Conservation (phyloP, 768 basidiomycete genomes). For the Holtermanniella nyarrowii region DNA sequence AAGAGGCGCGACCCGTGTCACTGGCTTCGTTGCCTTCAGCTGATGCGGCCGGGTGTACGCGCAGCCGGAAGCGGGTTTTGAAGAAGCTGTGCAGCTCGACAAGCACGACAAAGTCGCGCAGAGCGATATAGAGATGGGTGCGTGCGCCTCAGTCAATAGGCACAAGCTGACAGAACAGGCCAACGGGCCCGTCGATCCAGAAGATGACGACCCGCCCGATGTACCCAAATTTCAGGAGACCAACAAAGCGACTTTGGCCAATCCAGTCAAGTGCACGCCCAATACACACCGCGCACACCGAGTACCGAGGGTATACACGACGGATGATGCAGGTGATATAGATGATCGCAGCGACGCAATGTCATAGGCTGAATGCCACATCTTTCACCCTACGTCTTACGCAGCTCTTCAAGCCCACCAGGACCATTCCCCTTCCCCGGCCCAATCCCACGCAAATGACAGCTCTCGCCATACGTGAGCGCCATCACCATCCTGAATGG, state of each 20-base stretch:
- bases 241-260: background rate
- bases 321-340: background rate
- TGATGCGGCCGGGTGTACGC: background rate
- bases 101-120: conserved; percentile 12
- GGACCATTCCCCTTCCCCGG: background rate
- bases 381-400: background rate
- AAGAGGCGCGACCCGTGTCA: background rate
- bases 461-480: background rate
- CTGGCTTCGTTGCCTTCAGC: background rate
- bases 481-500: background rate
- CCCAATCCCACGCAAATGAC: background rate
- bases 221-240: background rate
- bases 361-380: background rate
- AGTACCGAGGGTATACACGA: background rate
- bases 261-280: background rate
- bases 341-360: background rate
- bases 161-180: no score
- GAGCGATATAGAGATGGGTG: conserved; percentile 22
- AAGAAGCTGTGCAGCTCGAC: conserved; percentile 21
- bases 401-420: background rate
- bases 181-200: background rate
- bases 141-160: conserved; percentile 3
- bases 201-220: background rate
- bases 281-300: background rate
- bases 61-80: conserved; percentile 21